phyloP scores from a whole-genome alignment of 1,284 basidiomycete genomes.

The Puccinia brachypodii region DNA sequence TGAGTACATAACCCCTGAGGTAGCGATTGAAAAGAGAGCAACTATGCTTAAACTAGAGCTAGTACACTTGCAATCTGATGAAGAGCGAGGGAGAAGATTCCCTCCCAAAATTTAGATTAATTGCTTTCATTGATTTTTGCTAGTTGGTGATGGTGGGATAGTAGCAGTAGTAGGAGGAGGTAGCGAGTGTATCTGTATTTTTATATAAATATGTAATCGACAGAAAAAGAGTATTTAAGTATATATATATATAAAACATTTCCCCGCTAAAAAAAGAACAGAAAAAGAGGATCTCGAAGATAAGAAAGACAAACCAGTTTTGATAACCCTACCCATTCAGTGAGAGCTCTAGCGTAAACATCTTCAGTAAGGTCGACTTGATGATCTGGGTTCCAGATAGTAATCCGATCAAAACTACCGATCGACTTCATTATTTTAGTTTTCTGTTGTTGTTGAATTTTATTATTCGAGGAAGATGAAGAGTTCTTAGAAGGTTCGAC shows the following conservation, averaged over 20 bases:
- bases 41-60: too few relatives aligned
- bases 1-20: too few relatives aligned
- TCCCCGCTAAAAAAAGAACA: not conserved
- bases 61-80: too few relatives aligned
- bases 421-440: slow-evolving; percentile 9
- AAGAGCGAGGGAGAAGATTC: too few relatives aligned
- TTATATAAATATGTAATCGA: not conserved
- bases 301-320: not conserved
- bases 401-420: slow-evolving; percentile 17
- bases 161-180: too few relatives aligned
- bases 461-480: too few relatives aligned
- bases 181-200: not conserved
- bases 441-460: not conserved
- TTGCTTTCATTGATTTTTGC: too few relatives aligned
- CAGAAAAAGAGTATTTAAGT: not conserved
- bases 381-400: slow-evolving; percentile 29
- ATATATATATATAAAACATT: not conserved
- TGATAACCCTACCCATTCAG: slow-evolving; percentile 6
- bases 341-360: slow-evolving; percentile 2
- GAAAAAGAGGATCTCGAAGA: not conserved
- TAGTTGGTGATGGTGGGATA: too few relatives aligned
- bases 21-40: too few relatives aligned
- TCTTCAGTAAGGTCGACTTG: not conserved
- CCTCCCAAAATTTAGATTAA: too few relatives aligned
- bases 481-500: too few relatives aligned